Evolutionary conservation across 1,139 yeast genomes (phyloP).

Genomic region (Debaryomyces psychrophilus): DNA sequence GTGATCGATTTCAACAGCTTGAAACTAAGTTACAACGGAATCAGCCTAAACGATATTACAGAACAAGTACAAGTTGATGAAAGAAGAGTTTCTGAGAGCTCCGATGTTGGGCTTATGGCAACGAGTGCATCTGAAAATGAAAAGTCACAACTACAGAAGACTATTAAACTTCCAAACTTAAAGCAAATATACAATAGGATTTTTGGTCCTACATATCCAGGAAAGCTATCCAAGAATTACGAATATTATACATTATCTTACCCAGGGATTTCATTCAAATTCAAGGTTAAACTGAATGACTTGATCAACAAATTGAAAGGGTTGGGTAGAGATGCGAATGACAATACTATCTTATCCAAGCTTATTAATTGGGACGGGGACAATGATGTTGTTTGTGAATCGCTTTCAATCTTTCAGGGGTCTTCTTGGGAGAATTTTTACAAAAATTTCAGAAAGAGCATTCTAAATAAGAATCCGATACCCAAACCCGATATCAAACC

Average conservation of each 20-base stretch:
- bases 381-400: conserved; percentile 37
- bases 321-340: conserved; percentile 14
- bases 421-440: conserved; percentile 30
- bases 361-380: conserved; percentile 37
- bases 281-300: conserved; percentile 27
- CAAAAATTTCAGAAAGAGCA: conserved; percentile 29
- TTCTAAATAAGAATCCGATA: not conserved
- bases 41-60: conserved; percentile 31
- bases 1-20: conserved; percentile 33
- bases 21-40: conserved; percentile 36
- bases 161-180: conserved; percentile 27
- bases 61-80: not conserved
- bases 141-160: not conserved
- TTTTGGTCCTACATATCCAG: conserved; percentile 69
- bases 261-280: conserved; percentile 58
- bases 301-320: conserved; percentile 21
- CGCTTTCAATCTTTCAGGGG: conserved; percentile 42
- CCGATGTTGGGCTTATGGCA: not conserved
- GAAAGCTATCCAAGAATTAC: conserved; percentile 29
- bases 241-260: conserved; percentile 49
- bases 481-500: not conserved
- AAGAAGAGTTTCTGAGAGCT: not conserved
- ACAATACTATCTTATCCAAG: conserved; percentile 29
- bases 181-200: conserved; percentile 55
- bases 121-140: not conserved